Evolutionary conservation across 176 grass and related monocot species (phyloP).

Genomic region (Bonia amplexicaulis): DNA sequence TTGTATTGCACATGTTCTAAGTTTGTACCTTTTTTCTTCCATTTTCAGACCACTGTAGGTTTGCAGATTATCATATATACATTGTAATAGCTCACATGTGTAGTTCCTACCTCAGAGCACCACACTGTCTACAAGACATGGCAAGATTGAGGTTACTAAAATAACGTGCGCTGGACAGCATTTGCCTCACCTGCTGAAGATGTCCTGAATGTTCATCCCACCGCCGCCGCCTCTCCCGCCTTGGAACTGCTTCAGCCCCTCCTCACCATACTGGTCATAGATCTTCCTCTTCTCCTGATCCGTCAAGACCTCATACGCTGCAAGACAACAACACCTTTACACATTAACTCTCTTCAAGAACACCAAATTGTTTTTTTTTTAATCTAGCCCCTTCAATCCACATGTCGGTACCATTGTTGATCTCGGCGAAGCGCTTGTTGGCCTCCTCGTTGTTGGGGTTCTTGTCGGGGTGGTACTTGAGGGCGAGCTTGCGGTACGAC

Average conservation of each 20-base stretch:
- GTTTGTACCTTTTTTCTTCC: not conserved
- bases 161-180: not conserved
- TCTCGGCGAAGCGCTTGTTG: conserved; percentile 83
- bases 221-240: conserved; percentile 50
- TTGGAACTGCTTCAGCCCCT: conserved; percentile 90
- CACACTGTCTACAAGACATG: not conserved
- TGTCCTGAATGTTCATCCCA: conserved; percentile 95
- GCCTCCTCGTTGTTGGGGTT: conserved; percentile 93
- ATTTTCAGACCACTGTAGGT: not conserved
- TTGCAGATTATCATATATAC: not conserved
- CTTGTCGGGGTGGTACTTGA: conserved; percentile 99
- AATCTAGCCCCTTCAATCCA: not conserved
- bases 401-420: conserved; percentile 70
- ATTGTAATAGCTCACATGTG: not conserved
- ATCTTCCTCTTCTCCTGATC: conserved; percentile 96
- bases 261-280: conserved; percentile 91
- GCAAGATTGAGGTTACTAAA: not conserved
- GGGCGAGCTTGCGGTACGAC: conserved; percentile 90
- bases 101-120: not conserved
- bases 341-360: not conserved
- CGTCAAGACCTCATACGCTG: conserved; percentile 87
- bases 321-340: not conserved
- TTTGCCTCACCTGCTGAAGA: conserved; percentile 69
- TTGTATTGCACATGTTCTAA: not conserved
- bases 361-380: not conserved